Base-by-base conservation (phyloP, 2,329 filamentous ascomycete species). In the Huntiella bhutanensis region DNA sequence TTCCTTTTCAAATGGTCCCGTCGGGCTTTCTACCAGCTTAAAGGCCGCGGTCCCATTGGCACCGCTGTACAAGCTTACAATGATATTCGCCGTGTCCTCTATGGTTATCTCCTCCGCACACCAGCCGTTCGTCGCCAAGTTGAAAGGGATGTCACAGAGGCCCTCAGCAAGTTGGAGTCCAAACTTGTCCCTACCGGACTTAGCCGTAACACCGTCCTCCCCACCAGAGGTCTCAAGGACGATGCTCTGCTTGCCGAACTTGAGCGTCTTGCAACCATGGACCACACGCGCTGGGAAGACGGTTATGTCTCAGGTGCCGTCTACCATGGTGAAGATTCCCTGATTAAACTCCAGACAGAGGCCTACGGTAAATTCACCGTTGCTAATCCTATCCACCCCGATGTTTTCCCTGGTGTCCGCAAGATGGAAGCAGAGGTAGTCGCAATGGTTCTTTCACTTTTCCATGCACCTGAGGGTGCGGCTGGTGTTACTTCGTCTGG, bases 361-460 rank as follows among this genome's bases (percentile, higher is more conserved):
- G 88, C 91, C 0, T 96, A 88, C 68, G 82, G 82, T 53, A 82
- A 82, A 62, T 98, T 98, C 60, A 88, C 86, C 43, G 91, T 98
- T 28, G 75, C 86, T 35, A 98, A 98, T 61, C 91, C 91, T 3
- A 91, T 98, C 54, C 91, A 98, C 61, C 91, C 91, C 5, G 91
- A 98, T 64, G 88, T 98, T 38, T 98, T 98, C 64, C 91, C 91
- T 12, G 91, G 88, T 22, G 87, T 98, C 45, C 72, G 91, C 56
- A 98, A 98, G 73, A 98, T 98, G 91, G 91, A 98, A 67, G 88
- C 91, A 39, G 91, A 98, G 66, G 69, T 98, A 51, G 91, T 98
- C 45, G 82, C 87, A 53, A 98, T 98, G 88, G 86, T 92, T 28
- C 67, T 93, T 51, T 73, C 75, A 39, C 66, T 98, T 60, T 98